These are phyloP conservation scores for Fusarium austroafricanum DNA, from an alignment of 2,329 filamentous ascomycete species.

Conservation along the genomic window DNA sequence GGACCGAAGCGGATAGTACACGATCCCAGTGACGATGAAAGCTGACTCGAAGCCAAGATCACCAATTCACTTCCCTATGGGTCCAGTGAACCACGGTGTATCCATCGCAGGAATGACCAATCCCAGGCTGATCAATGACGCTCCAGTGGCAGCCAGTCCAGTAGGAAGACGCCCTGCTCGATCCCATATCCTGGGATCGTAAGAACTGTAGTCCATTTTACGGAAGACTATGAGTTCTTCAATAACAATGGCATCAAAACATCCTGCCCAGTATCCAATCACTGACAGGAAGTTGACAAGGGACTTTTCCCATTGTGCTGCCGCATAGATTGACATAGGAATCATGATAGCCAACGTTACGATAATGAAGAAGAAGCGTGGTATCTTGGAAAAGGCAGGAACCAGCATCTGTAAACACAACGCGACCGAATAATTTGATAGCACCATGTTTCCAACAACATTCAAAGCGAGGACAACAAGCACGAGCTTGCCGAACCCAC, in stretches of 20 bases:
- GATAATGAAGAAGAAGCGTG: constrained; percentile 57
- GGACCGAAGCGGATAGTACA: constrained; percentile 54
- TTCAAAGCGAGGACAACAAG: constrained; percentile 49
- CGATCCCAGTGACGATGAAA: constrained; percentile 54
- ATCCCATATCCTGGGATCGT: constrained; percentile 59
- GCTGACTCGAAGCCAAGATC: constrained; percentile 61
- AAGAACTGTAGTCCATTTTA: constrained; percentile 53
- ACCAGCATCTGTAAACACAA: constrained; percentile 57
- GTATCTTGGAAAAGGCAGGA: constrained; percentile 55
- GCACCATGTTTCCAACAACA: constrained; percentile 53
- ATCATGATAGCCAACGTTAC: constrained; percentile 56
- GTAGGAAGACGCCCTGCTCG: constrained; percentile 55
- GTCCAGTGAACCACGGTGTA: constrained; percentile 58
- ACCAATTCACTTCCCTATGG: constrained; percentile 56
- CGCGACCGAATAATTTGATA: constrained; percentile 55
- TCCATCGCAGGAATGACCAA: constrained; percentile 57
- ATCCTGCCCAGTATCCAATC: constrained; percentile 61
- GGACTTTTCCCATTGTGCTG: constrained; percentile 55
- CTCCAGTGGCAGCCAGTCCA: constrained; percentile 57
- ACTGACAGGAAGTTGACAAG: constrained; percentile 58
- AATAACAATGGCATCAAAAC: constrained; percentile 57
- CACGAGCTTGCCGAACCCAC: constrained; percentile 53
- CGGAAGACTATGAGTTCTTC: constrained; percentile 59
- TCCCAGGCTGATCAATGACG: constrained; percentile 57
- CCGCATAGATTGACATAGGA: constrained; percentile 56